phyloP scores from a whole-genome alignment of 495 filamentous ascomycete species.

The Barbatosphaeria neglecta region DNA sequence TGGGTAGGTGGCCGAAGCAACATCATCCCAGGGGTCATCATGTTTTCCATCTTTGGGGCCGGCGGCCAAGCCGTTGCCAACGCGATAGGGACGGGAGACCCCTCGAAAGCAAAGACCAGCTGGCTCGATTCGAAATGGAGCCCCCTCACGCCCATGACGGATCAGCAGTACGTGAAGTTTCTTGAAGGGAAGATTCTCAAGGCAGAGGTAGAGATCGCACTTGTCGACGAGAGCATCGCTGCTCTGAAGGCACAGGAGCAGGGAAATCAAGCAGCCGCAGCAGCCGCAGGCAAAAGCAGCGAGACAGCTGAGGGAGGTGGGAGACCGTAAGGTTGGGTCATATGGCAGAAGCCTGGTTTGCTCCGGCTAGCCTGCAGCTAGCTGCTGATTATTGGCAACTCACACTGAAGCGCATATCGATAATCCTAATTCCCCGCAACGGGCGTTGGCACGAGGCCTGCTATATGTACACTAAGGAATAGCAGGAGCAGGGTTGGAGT shows the following conservation, averaged over 20 bases:
- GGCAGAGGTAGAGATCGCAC: slow-evolving; percentile 72
- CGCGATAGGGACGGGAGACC: not conserved
- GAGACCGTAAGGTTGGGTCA: too few species aligned
- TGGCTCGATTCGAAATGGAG: slow-evolving; percentile 61
- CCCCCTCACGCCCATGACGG: slow-evolving; percentile 62
- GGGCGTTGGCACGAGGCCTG: too few species aligned
- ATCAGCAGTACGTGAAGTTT: slow-evolving; percentile 68
- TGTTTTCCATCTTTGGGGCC: slow-evolving; percentile 24
- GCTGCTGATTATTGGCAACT: too few species aligned
- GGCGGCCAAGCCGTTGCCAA: slow-evolving; percentile 21
- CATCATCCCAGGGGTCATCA: slow-evolving; percentile 25
- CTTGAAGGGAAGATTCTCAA: slow-evolving; percentile 65
- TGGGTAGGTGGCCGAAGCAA: slow-evolving; percentile 28
- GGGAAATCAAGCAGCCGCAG: not conserved
- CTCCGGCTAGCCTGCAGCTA: too few species aligned
- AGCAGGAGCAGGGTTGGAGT: too few species aligned
- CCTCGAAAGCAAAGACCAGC: slow-evolving; percentile 8
- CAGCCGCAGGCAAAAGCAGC: not conserved
- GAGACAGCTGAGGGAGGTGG: not conserved
- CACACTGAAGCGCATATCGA: too few species aligned
- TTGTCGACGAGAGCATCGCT: slow-evolving; percentile 76
- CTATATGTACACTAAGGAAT: too few species aligned
- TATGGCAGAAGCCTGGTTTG: too few species aligned
- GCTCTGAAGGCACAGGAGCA: slow-evolving; percentile 29
- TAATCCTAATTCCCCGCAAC: too few species aligned